Base-by-base conservation (phyloP, 2,329 filamentous ascomycete species). In the Stachybotrys elegans region DNA sequence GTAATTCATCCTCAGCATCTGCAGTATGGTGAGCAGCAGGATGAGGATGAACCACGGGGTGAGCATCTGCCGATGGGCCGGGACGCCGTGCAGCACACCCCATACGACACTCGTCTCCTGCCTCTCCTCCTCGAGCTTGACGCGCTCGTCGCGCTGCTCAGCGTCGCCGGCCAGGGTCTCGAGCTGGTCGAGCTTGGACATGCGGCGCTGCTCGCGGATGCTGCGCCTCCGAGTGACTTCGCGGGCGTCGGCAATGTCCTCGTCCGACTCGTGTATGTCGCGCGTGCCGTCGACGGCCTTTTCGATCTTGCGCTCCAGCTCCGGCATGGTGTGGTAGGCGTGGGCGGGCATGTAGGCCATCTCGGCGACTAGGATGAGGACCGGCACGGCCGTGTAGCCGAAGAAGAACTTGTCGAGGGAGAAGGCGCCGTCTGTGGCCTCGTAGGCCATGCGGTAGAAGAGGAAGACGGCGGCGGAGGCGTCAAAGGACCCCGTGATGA, bases 401-500 rank as follows among this genome's bases (percentile, higher is more conserved):
- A 65, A 68, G 51, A 72, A 72, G 55, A 72, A 72, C 17, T 55
- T 57, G 7, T 59, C 57, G 0, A 64, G 65, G 1, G 59, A 56
- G 31, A 71, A 59, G 3, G 49, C 34, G 3, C 68, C 66, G 1
- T 45, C 56, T 0, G 75, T 80, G 34, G 69, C 70, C 55, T 87
- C 76, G 59, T 84, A 90, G 11, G 84, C 63, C 43, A 90, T 65
- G 22, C 85, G 80, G 63, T 90, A 91, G 38, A 86, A 64, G 17
- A 91, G 71, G 54, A 90, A 91, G 2, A 91, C 65, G 1, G 86
- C 86, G 46, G 84, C 88, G 1, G 86, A 91, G 1, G 86, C 83
- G 60, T 93, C 88, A 60, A 92, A 93, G 2, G 86, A 85, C 2
- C 87, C 87, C 0, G 86, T 92, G 36, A 93, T 67, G 25, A 88